phyloP scores from a whole-genome alignment of 352 stramenopile species.

The Globisporangium splendens region DNA sequence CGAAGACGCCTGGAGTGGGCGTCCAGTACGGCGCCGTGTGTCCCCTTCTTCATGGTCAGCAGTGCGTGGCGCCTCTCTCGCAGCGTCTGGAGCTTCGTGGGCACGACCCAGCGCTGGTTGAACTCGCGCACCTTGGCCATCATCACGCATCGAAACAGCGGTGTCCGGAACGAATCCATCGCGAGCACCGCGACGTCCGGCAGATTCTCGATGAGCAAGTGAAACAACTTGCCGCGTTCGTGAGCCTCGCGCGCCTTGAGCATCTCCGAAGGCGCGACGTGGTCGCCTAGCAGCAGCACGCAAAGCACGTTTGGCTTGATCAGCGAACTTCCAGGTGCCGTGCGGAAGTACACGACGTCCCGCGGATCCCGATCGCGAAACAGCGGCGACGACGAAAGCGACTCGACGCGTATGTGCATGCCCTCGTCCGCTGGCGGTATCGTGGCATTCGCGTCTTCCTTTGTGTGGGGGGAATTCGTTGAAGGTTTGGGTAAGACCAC shows the following conservation, averaged over 20 bases:
- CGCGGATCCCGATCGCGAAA: constrained; percentile 51
- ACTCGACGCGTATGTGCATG: constrained; percentile 50
- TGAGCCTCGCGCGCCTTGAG: constrained; percentile 48
- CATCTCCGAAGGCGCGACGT: constrained; percentile 48
- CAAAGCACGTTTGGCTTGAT: constrained; percentile 57
- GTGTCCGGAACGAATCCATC: constrained; percentile 70
- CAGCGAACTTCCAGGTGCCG: constrained; percentile 51
- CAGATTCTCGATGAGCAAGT: constrained; percentile 71
- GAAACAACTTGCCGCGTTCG: constrained; percentile 62
- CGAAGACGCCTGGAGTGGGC: constrained; percentile 3
- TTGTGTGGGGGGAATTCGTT: neutral
- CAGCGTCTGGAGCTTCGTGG: constrained; percentile 35
- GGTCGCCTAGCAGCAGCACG: constrained; percentile 58
- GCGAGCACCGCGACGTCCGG: constrained; percentile 51
- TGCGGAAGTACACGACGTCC: constrained; percentile 71
- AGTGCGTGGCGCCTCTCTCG: constrained; percentile 46
- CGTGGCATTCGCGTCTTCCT: constrained; percentile 8
- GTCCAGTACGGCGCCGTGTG: constrained; percentile 13
- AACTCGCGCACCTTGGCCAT: constrained; percentile 40
- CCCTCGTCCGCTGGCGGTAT: constrained; percentile 20
- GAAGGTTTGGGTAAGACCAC: constrained; percentile 8
- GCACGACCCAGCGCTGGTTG: constrained; percentile 63
- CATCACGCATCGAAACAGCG: constrained; percentile 69
- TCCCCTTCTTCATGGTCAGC: constrained; percentile 53
- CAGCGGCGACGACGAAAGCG: constrained; percentile 40